Conservation (phyloP, 257 asterid genomes). For the Salvia hispanica region DNA sequence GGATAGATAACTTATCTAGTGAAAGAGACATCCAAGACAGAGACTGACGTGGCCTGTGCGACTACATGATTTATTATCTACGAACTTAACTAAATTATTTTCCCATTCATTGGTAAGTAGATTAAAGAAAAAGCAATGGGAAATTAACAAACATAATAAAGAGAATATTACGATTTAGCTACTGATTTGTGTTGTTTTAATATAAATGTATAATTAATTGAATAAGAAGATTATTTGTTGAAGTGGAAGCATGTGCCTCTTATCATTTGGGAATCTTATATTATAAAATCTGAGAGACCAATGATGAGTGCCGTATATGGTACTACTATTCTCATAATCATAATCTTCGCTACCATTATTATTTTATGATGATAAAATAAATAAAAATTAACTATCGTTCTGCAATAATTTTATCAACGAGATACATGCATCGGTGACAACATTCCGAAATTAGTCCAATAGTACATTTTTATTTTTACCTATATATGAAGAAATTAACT, state of each 20-base stretch:
- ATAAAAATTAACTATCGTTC: background rate
- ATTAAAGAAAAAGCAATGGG: too few species aligned
- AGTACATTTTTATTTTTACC: background rate
- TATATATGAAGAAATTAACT: background rate
- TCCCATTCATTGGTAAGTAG: too few species aligned
- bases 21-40: too few species aligned
- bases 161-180: background rate
- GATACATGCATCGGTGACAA: background rate
- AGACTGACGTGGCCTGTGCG: too few species aligned
- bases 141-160: background rate
- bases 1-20: too few species aligned
- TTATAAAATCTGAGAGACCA: conserved; percentile 11
- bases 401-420: background rate
- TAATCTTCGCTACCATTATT: background rate
- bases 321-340: background rate
- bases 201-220: background rate
- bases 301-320: conserved; percentile 3
- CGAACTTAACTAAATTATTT: too few species aligned
- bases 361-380: background rate
- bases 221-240: background rate
- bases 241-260: conserved; percentile 24
- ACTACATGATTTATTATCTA: too few species aligned
- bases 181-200: background rate
- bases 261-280: conserved; percentile 28
- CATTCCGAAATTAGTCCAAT: background rate